Base-by-base conservation (phyloP, 2,329 filamentous ascomycete genomes). In the Macroventuria anomochaeta region DNA sequence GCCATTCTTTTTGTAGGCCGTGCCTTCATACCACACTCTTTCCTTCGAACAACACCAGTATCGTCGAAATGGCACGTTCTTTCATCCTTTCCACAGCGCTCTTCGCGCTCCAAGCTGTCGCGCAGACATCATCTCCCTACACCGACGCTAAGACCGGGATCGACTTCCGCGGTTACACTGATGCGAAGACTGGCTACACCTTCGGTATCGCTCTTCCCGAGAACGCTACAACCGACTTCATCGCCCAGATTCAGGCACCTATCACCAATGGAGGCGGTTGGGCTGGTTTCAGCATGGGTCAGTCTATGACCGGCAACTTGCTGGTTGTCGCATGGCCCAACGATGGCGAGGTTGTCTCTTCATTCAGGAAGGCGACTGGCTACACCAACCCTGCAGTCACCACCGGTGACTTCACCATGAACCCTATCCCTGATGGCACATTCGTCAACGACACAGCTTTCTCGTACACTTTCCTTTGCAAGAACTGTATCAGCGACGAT, bases 381-480 rank as follows among this genome's bases (percentile, higher is more conserved):
- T 85, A 85, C 64, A 74, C 78, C 39, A 79, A 75, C 43, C 81
- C 82, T 2, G 67, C 76, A 3, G 70, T 76, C 15, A 79, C 77
- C 63, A 71, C 74, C 11, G 76, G 74, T 11, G 75, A 75, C 34
- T 74, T 77, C 40, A 72, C 73, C 10, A 61, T 80, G 44, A 67
- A 65, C 5, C 76, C 80, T 2, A 83, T 84, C 52, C 71, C 79
- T 15, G 77, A 80, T 12, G 81, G 81, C 25, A 82, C 81, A 0
- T 82, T 76, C 7, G 70, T 82, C 50, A 84, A 83, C 73, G 73
- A 74, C 47, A 84, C 81, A 1, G 80, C 83, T 42, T 79, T 79
- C 58, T 79, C 80, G 6, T 83, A 81, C 60, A 84, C 82, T 1
- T 85, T 84, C 68, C 75, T 84, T 26, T 85, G 82, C 65, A 69